Conservation (phyloP, 2,329 filamentous ascomycete genomes). For the Coniochaeta sp. region DNA sequence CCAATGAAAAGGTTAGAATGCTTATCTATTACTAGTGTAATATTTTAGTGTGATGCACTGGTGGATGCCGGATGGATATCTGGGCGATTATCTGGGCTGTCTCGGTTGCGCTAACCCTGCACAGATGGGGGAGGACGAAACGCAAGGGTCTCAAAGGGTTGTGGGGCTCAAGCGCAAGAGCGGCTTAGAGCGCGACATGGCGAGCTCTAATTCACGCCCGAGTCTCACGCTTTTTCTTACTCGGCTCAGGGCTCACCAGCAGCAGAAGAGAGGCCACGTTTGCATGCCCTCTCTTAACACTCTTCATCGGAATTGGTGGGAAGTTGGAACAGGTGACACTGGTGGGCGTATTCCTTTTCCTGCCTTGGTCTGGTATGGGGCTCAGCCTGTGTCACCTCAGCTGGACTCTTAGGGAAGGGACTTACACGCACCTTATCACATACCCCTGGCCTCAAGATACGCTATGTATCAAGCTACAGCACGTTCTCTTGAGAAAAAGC, state of each 20-base stretch:
- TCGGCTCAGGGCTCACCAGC: not conserved
- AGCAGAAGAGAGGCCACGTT: not conserved
- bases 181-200: too few species aligned
- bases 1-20: not conserved
- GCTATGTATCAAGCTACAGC: too few species aligned
- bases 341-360: not conserved
- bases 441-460: too few species aligned
- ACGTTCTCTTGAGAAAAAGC: too few species aligned
- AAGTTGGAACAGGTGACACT: too few species aligned
- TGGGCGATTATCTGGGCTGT: too few species aligned
- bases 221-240: not conserved
- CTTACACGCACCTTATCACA: too few species aligned
- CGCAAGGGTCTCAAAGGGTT: not conserved
- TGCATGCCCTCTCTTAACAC: not conserved
- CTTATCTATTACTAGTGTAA: not conserved
- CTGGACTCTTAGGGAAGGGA: too few species aligned
- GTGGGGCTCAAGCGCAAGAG: not conserved
- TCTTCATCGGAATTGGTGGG: too few species aligned
- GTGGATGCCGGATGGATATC: too few species aligned
- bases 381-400: not conserved
- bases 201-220: not conserved
- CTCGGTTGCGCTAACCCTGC: not conserved
- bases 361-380: not conserved
- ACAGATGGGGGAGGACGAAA: not conserved
- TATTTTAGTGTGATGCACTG: constrained; percentile 1